Base-by-base conservation (phyloP, 257 asterid genomes). In the Pogostemon cablin region DNA sequence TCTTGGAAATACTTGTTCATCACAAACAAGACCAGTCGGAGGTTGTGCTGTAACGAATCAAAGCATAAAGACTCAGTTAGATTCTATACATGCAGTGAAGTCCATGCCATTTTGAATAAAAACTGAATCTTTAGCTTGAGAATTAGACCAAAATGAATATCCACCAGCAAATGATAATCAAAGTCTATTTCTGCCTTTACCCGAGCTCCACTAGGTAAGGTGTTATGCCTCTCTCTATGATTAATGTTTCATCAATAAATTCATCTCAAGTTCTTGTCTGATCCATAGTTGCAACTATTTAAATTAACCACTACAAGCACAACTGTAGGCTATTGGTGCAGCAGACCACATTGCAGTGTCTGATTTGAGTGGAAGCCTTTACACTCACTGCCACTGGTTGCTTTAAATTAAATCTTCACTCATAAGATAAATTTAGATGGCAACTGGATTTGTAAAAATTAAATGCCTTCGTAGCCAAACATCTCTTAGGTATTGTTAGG, bases 1-100 rank as follows among this genome's bases (percentile, higher is more conserved):
- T 93, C 96, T 77, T 85, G 98, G 79, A 91, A 91, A 82, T 93
- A 86, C 78, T 91, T 93, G 86, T 89, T 91, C 81, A 93, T 89
- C 35, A 88, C 96, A 72, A 93, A 93, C 85, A 93, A 80, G 65
- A 93, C 88, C 3, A 93, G 95, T 44, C 98, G 95, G 65, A 93
- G 95, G 80, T 93, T 93, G 80, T 91, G 99, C 98, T 93, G 96
- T 69, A 85, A 78, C 68, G 65, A 75, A 80, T 62, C 62, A 50
- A 68, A 60, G 60, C 42, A 74, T 20, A 38, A 60, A n/a, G 46
- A 47, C 69, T 74, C 65, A 69, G 81, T 60, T 61, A 56, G 68
- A 40, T 41, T 25, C 49, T 52, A 10, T 12, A 12, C 56, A 42
- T 6, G 8, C 50, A 46, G 48, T 12, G 43, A 57, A 32, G 32